Conservation (phyloP, 1,284 basidiomycete genomes). For the Mrakiaceae sp. region DNA sequence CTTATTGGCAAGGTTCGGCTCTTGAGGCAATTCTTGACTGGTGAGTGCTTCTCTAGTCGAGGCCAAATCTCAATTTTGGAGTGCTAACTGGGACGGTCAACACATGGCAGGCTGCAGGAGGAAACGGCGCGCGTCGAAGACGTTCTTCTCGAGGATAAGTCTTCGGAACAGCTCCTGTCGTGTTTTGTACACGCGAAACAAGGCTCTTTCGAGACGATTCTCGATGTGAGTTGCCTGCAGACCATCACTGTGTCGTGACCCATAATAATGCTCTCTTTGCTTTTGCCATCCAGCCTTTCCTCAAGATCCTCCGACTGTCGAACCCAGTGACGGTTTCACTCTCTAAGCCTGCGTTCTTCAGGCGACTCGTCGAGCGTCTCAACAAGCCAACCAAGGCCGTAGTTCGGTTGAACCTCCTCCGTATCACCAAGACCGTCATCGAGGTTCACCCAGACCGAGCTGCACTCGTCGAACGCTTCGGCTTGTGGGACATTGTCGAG, state of each 20-base stretch:
- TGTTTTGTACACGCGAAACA: conserved; percentile 82
- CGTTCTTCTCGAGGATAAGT: conserved; percentile 55
- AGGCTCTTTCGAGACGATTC: conserved; percentile 85
- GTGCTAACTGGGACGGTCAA: too few relatives aligned
- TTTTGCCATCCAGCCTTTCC: conserved; percentile 35
- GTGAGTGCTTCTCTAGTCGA: conserved; percentile 38
- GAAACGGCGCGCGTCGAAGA: conserved; percentile 90
- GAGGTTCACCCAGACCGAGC: conserved; percentile 79
- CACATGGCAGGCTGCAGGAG: conserved; percentile 65
- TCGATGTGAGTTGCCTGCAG: conserved; percentile 43
- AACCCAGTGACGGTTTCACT: conserved; percentile 60
- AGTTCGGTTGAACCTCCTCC: conserved; percentile 76
- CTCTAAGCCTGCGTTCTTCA: conserved; percentile 72
- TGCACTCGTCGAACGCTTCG: conserved; percentile 64
- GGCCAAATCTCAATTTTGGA: too few relatives aligned
- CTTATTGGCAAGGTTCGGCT: conserved; percentile 60
- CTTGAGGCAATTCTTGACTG: conserved; percentile 83
- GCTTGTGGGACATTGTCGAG: conserved; percentile 63
- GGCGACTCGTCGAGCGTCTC: conserved; percentile 74
- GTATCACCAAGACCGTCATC: conserved; percentile 72
- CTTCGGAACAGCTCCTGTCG: conserved; percentile 61
- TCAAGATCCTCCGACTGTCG: conserved; percentile 79
- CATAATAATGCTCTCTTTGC: not conserved
- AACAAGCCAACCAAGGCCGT: conserved; percentile 63
- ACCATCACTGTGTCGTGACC: not conserved